A percentile compares a stretch with the other conserved stretches of the same genome.
phyloP scores from a whole-genome alignment of 805 yeast genomes.

The Saturnispora sanitii region DNA sequence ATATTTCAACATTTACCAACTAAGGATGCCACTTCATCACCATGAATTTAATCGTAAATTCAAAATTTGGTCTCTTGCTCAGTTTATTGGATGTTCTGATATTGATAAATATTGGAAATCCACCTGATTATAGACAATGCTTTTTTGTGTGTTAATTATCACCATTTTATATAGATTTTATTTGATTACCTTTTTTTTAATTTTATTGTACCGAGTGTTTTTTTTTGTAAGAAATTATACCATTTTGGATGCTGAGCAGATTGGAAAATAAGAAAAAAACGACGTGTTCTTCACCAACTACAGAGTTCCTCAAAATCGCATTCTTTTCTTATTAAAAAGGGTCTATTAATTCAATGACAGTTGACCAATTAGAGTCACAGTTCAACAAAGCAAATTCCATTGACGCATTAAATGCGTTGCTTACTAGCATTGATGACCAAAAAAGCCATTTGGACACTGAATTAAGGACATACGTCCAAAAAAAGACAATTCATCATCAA shows the following conservation, averaged over 20 bases:
- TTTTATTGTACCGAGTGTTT: no score
- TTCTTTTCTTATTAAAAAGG: background rate
- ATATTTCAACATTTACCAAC: conserved; percentile 6
- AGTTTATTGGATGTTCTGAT: conserved; percentile 23
- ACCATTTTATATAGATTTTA: background rate
- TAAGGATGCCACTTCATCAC: conserved; percentile 3
- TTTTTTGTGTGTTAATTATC: background rate
- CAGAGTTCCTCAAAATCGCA: no score
- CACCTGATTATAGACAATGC: background rate
- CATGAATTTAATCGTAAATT: conserved; percentile 8
- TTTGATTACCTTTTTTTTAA: no score
- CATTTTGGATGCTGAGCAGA: no score
- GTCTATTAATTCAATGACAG: background rate
- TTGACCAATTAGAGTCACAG: conserved; percentile 1
- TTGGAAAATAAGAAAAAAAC: no score
- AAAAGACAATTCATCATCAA: conserved; percentile 31
- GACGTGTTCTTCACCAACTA: no score
- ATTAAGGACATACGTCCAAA: conserved; percentile 18
- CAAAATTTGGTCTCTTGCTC: conserved; percentile 21
- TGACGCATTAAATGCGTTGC: conserved; percentile 18
- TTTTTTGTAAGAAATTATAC: no score
- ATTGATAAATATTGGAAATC: conserved; percentile 25
- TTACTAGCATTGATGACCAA: conserved; percentile 18
- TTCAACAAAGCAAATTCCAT: conserved; percentile 15
- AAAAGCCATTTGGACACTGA: conserved; percentile 20